Conservation (phyloP, 768 basidiomycete genomes). For the Amanita muscaria region DNA sequence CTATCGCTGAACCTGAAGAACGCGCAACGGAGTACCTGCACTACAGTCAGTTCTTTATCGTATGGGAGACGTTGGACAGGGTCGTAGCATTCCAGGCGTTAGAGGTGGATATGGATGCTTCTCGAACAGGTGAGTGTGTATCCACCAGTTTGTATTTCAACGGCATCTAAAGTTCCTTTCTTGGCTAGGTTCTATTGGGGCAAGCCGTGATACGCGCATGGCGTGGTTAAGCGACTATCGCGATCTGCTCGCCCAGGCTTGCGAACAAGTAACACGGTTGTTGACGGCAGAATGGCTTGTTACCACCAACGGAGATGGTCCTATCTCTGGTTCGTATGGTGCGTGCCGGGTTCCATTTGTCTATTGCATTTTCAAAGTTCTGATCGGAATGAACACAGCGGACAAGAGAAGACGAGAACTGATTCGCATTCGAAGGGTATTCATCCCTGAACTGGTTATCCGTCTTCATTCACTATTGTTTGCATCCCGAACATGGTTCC, state of each 20-base stretch:
- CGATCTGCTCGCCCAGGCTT: slow-evolving; percentile 54
- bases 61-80: slow-evolving; percentile 58
- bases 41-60: slow-evolving; percentile 70
- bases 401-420: slow-evolving; percentile 59
- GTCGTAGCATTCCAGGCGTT: slow-evolving; percentile 53
- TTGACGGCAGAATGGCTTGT: slow-evolving; percentile 74
- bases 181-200: slow-evolving; percentile 11
- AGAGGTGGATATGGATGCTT: slow-evolving; percentile 31
- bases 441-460: slow-evolving; percentile 83
- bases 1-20: slow-evolving; percentile 61
- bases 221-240: slow-evolving; percentile 62
- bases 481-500: slow-evolving; percentile 51
- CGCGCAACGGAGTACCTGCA: slow-evolving; percentile 68
- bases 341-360: background rate
- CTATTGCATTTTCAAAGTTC: background rate
- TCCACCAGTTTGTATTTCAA: background rate
- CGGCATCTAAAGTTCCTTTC: background rate
- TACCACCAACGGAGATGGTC: slow-evolving; percentile 35
- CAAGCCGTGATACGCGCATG: slow-evolving; percentile 48
- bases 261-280: slow-evolving; percentile 58
- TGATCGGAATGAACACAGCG: slow-evolving; percentile 20
- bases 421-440: slow-evolving; percentile 77
- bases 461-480: slow-evolving; percentile 71
- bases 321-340: slow-evolving; percentile 22
- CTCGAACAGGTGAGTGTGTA: background rate